Evolutionary conservation across 192 early-diverging fungal genomes (phyloP).

Genomic region (Coemansia sp.): DNA sequence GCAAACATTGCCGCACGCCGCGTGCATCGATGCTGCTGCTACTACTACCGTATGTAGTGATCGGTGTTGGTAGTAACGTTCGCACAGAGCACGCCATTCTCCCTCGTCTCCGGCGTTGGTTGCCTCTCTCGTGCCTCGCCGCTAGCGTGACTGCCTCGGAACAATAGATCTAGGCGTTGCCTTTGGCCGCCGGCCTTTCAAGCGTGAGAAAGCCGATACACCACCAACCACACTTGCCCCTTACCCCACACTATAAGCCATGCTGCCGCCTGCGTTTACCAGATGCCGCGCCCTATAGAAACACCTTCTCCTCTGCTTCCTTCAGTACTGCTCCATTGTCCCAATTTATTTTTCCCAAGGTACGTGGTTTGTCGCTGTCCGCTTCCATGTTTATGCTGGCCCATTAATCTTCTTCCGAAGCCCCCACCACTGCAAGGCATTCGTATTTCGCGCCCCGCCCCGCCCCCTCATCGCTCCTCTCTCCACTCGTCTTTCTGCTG

Average conservation of each 20-base stretch:
- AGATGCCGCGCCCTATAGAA: neutral
- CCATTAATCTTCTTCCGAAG: too few relatives aligned
- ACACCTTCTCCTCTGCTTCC: neutral
- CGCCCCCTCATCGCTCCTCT: neutral
- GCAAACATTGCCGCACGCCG: slow-evolving; percentile 4
- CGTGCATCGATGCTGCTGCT: neutral
- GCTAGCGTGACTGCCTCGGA: too few relatives aligned
- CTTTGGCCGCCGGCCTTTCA: too few relatives aligned
- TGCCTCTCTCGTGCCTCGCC: neutral
- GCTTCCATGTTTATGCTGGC: too few relatives aligned
- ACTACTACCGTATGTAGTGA: neutral
- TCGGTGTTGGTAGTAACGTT: neutral
- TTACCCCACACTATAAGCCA: neutral
- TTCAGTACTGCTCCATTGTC: neutral
- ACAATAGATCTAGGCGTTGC: too few relatives aligned
- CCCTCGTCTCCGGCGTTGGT: neutral
- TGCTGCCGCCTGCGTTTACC: neutral
- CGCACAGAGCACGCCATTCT: neutral
- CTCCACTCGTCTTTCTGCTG: neutral
- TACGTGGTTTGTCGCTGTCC: neutral
- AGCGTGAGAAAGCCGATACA: too few relatives aligned
- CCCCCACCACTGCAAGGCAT: too few relatives aligned
- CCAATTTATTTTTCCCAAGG: neutral
- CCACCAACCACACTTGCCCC: neutral
- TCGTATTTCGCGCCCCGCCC: too few relatives aligned